Conservation (phyloP, 495 filamentous ascomycete species). For the Penicillium cosmopolitanum region DNA sequence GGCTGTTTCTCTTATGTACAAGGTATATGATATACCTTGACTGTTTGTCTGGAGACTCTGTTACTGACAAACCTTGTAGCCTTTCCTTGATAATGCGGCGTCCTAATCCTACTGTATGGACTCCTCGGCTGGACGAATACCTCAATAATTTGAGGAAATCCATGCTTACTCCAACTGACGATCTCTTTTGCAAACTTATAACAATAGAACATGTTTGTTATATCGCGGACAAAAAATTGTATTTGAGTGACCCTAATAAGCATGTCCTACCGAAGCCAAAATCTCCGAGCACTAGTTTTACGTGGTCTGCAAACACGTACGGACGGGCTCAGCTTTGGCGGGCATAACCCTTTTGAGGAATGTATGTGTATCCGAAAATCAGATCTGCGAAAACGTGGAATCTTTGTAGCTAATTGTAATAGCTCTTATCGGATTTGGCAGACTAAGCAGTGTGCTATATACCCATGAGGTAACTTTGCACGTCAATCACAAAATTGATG, state of each 20-base stretch:
- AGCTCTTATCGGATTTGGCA: constrained; percentile 21
- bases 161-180: not conserved
- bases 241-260: too few relatives aligned
- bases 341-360: too few relatives aligned
- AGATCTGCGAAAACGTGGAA: too few relatives aligned
- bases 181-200: too few relatives aligned
- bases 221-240: too few relatives aligned
- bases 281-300: too few relatives aligned
- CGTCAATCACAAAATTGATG: constrained; percentile 21
- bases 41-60: too few relatives aligned
- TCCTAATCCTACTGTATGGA: constrained; percentile 13
- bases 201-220: too few relatives aligned
- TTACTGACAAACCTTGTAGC: not conserved
- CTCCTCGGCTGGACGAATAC: constrained; percentile 11
- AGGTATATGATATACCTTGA: constrained; percentile 28
- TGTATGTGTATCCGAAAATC: too few relatives aligned
- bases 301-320: too few relatives aligned
- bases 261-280: too few relatives aligned
- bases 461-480: constrained; percentile 17
- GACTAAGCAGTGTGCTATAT: constrained; percentile 16
- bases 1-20: constrained; percentile 67
- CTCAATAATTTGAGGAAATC: constrained; percentile 12
- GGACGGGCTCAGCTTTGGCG: too few relatives aligned
- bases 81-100: constrained; percentile 21
- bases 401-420: not conserved